Evolutionary conservation across 2,329 filamentous ascomycete genomes (phyloP), one percentile per base, ranked within the genome.

Genomic region (Fusarium sp.): DNA sequence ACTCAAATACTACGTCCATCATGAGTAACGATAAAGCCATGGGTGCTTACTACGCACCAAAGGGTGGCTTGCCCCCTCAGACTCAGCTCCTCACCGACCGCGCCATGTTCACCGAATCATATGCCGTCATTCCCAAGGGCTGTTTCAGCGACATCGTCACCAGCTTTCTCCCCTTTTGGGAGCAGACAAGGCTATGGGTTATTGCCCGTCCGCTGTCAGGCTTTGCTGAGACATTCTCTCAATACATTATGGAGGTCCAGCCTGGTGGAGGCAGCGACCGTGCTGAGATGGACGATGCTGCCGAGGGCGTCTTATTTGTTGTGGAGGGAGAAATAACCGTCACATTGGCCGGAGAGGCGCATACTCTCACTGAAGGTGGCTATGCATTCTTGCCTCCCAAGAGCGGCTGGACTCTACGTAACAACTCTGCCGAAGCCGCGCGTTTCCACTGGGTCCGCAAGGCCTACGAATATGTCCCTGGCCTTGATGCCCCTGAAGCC

Each of bases 91-190:
- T 65, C 21, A 65, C 62, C 20, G 62, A 65, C 40, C 42, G 62
- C 9, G 62, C 62, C 5, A 65, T 65, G 62, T 65, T 65, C 47
- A 65, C 62, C 11, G 62, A 65, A 56, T 61, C 62, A 28, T 65
- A 65, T 17, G 62, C 62, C 24, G 56, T 65, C 42, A 65, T 65
- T 7, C 62, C 62, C 19, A 65, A 65, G 14, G 62, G 62, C 10
- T 65, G 62, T 44, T 65, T 65, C 61, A 65, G 62, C 36, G 62
- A 65, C 7, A 65, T 65, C 19, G 62, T 65, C 36, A 65, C 62
- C 49, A 65, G 62, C 17, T 65, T 65, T 6, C 45, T 65, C 2
- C 62, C 62, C 0, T 65, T 65, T 19, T 65, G 62, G 62, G 62
- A 65, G 4, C 61, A 65, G 9, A 65, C 62, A 7, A 36, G 62